Percentiles rank a stretch among this genome's conserved stretches.
These are phyloP conservation scores for Pyrenophora graminea DNA, from an alignment of 2,329 filamentous ascomycete genomes.

Conservation along the genomic window DNA sequence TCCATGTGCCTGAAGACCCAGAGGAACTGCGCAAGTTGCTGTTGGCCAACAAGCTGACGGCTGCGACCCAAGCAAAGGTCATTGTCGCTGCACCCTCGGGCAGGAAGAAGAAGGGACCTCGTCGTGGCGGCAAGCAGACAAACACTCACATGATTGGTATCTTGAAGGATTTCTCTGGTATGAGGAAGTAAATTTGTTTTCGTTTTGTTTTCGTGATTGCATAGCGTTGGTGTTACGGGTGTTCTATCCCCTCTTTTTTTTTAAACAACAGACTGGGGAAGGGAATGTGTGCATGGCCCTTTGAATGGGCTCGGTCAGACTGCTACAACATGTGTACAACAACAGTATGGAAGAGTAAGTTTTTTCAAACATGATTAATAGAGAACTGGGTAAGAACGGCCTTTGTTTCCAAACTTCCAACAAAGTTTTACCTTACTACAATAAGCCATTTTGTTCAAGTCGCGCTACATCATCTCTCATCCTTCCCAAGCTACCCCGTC, in stretches of 20 bases:
- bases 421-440: too few species aligned
- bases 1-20: conserved; percentile 70
- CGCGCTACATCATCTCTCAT: too few species aligned
- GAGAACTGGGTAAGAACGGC: too few species aligned
- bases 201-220: conserved; percentile 11
- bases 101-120: conserved; percentile 75
- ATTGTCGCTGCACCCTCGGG: conserved; percentile 61
- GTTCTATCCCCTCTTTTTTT: neutral
- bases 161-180: conserved; percentile 71
- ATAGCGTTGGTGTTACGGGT: conserved; percentile 40
- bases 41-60: conserved; percentile 76
- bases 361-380: too few species aligned
- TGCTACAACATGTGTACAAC: too few species aligned
- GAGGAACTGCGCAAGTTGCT: conserved; percentile 79
- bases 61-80: conserved; percentile 78
- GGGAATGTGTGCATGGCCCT: too few species aligned
- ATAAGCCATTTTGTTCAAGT: too few species aligned
- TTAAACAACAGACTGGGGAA: too few species aligned
- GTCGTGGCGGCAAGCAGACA: conserved; percentile 77
- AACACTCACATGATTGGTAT: conserved; percentile 86
- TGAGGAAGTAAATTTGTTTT: conserved; percentile 39
- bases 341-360: too few species aligned
- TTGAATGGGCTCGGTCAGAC: too few species aligned
- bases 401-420: too few species aligned
- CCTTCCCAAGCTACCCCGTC: too few species aligned